Evolutionary conservation across 1,284 basidiomycete genomes (phyloP).

Genomic region (Caloboletus inedulis): DNA sequence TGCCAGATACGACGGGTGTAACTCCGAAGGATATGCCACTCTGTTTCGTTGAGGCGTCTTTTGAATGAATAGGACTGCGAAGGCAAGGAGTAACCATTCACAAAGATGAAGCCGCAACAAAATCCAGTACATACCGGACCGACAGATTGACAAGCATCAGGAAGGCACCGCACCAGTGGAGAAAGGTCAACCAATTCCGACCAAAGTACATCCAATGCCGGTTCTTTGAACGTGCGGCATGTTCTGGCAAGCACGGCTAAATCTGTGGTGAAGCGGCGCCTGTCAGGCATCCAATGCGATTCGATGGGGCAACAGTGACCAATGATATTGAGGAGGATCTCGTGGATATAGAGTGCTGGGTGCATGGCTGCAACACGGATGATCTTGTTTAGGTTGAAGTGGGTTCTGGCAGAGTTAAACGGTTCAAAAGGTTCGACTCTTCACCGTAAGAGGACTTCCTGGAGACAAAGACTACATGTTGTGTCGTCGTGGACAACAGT

Average conservation of each 20-base stretch:
- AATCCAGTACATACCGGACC: neutral
- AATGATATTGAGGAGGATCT: conserved; percentile 3
- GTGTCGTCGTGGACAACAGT: neutral
- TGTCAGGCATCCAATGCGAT: neutral
- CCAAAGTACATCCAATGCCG: conserved; percentile 13
- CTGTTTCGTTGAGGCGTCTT: neutral
- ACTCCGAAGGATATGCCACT: conserved; percentile 9
- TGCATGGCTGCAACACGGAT: neutral
- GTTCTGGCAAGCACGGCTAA: conserved; percentile 9
- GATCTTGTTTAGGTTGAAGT: neutral
- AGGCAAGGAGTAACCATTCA: neutral
- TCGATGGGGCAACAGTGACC: neutral
- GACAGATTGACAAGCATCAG: neutral
- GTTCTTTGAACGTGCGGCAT: conserved; percentile 10
- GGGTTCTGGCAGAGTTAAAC: neutral
- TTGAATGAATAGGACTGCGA: neutral
- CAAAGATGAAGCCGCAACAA: neutral
- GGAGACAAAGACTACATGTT: neutral
- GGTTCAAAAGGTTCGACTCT: neutral
- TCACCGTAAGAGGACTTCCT: neutral
- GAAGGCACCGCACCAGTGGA: conserved; percentile 9
- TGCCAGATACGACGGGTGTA: conserved; percentile 8
- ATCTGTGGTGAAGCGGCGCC: neutral
- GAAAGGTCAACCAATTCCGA: conserved; percentile 7
- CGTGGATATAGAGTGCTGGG: neutral